phyloP scores from a whole-genome alignment of 106 monocot genomes.

The Vanilla planifolia region DNA sequence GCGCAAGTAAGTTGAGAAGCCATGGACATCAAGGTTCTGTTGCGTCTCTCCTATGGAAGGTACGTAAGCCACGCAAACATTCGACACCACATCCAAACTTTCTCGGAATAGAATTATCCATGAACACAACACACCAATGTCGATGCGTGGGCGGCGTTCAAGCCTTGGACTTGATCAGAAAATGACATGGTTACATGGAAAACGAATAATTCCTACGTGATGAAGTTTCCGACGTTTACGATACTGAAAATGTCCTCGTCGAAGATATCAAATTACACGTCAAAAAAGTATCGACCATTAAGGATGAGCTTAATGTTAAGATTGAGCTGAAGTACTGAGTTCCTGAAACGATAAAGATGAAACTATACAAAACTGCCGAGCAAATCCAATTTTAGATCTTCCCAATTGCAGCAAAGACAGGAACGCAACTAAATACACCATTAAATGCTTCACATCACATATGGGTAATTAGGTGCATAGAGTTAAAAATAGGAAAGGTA shows the following conservation, averaged over 20 bases:
- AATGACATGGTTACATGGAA: background rate
- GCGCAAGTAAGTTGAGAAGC: background rate
- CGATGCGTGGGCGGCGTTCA: background rate
- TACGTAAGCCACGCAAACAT: constrained; percentile 7
- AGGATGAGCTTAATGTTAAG: background rate
- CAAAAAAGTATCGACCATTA: too few species aligned
- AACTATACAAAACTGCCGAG: too few species aligned
- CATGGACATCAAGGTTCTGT: background rate
- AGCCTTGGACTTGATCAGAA: background rate
- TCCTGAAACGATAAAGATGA: too few species aligned
- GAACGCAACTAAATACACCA: too few species aligned
- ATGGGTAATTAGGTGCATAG: too few species aligned
- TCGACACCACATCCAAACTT: background rate
- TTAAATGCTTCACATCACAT: too few species aligned
- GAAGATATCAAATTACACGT: too few species aligned
- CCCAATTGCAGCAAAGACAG: too few species aligned
- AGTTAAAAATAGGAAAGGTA: too few species aligned
- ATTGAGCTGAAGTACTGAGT: too few species aligned
- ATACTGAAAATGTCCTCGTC: background rate
- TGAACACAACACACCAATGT: background rate
- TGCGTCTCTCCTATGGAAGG: background rate
- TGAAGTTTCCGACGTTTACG: background rate
- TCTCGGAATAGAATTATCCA: background rate
- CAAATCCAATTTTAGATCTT: too few species aligned
- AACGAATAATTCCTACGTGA: too few species aligned